Conservation (phyloP, 2,329 filamentous ascomycete genomes). For the Stachybotrys chartarum region DNA sequence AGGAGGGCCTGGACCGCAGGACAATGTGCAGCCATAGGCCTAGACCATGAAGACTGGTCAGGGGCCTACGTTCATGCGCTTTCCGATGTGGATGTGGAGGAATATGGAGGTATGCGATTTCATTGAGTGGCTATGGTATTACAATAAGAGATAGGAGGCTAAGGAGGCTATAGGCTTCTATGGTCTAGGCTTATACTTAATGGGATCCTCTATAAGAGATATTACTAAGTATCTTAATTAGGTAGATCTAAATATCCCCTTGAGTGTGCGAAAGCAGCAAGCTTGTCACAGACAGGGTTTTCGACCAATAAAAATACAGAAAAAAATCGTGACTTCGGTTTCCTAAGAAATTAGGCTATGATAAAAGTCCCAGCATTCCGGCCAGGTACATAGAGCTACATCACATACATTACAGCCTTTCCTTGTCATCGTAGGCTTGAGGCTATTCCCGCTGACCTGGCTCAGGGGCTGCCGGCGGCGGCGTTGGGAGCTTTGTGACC, state of each 20-base stretch:
- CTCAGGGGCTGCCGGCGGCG: too few species aligned
- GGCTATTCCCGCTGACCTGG: too few species aligned
- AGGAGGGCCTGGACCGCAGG: constrained; percentile 18
- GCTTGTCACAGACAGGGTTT: too few species aligned
- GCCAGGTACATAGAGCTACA: too few species aligned
- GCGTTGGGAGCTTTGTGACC: too few species aligned
- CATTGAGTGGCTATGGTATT: constrained; percentile 41
- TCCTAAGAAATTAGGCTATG: too few species aligned
- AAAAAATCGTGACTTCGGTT: too few species aligned
- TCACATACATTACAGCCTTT: too few species aligned
- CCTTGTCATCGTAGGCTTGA: too few species aligned
- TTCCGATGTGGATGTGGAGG: constrained; percentile 51
- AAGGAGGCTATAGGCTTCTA: constrained; percentile 30
- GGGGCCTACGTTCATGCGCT: constrained; percentile 37
- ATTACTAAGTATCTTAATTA: constrained; percentile 40
- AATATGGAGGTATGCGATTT: constrained; percentile 43
- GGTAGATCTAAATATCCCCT: constrained; percentile 34
- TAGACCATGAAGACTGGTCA: constrained; percentile 8
- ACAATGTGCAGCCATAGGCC: constrained; percentile 19
- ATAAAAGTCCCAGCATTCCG: too few species aligned
- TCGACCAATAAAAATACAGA: too few species aligned
- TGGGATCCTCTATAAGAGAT: constrained; percentile 36
- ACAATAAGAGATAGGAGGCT: constrained; percentile 21
- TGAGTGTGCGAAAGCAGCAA: too few species aligned
- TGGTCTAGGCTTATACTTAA: constrained; percentile 44